Evolutionary conservation across 352 stramenopile genomes (phyloP).

Genomic region (Globisporangium paddicum): DNA sequence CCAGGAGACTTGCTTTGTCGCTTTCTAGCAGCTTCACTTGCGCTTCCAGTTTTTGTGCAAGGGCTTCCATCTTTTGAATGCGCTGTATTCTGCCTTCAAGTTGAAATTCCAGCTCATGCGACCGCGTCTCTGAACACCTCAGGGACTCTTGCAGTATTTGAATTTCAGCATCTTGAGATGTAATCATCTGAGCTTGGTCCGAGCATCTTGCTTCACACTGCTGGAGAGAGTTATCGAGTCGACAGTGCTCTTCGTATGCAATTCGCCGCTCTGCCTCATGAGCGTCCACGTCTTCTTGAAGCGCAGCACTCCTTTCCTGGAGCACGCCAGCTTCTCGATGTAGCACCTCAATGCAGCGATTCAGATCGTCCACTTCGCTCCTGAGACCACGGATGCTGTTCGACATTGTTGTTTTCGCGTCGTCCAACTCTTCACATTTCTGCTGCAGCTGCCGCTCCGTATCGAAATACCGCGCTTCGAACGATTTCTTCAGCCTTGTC

Average conservation of each 20-base stretch:
- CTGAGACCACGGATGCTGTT: background rate
- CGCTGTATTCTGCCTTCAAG: background rate
- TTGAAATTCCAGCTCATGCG: background rate
- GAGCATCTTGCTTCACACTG: background rate
- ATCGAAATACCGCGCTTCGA: conserved; percentile 68
- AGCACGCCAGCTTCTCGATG: background rate
- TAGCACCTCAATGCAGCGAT: background rate
- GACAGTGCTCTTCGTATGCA: background rate
- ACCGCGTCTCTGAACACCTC: background rate
- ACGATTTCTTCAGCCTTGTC: conserved; percentile 59
- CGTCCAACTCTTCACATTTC: conserved; percentile 5
- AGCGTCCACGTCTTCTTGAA: background rate
- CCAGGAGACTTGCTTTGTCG: background rate
- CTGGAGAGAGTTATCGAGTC: background rate
- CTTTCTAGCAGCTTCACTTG: background rate
- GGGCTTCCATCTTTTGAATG: background rate
- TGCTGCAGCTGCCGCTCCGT: conserved; percentile 21
- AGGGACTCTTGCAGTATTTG: background rate
- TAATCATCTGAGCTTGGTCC: background rate
- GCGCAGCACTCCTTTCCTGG: background rate
- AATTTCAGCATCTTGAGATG: background rate
- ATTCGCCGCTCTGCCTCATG: background rate
- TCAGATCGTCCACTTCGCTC: background rate
- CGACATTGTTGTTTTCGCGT: conserved; percentile 1
- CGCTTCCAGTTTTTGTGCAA: background rate